Base-by-base conservation (phyloP, 768 basidiomycete genomes). In the Candolleomyces eurysporus region DNA sequence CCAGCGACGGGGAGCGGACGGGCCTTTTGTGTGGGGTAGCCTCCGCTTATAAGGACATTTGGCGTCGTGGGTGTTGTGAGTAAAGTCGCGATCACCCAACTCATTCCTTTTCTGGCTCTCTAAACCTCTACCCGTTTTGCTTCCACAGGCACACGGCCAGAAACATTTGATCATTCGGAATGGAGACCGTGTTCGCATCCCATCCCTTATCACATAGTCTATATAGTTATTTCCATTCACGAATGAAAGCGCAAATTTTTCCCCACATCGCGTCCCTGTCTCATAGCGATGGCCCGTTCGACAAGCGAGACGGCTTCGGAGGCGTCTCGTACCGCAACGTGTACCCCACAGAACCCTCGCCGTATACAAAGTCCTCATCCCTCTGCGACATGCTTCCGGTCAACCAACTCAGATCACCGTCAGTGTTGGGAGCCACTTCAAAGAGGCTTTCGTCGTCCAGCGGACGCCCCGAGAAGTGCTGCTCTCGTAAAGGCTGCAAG, bases 401-500 rank as follows among this genome's bases (percentile, higher is more conserved):
- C 36, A 42, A 32, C 54, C 54, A 56, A 56, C n/a, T 56, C 10
- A 56, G 54, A 26, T 40, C 19, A 13, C 19, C 17, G 19, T 22
- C 11, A 11, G 17, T 26, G 19, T 52, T 32, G 2, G 26, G 17
- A 32, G 32, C 14, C 8, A 16, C 54, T 36, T 43, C 40, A 39
- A 56, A 56, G n/a, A 56, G 40, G n/a, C 40, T 56, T 43, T 56
- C 17, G 42, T 31, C 39, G 36, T 43, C 54, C 19, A 26, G 54
- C 39, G 13, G 19, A 14, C 5, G 40, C 40, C 39, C 4, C 45
- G 57, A 56, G 61, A 62, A 65, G 46, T 63, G 64, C 52, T 67
- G 64, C 49, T 65, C 60, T 48, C 61, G 66, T 58, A 67, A 69
- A 58, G 59, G 66, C 40, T 56, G 62, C 45, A 84, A 66, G 14